Conservation (phyloP, 257 asterid species). For the Paulownia fortunei region DNA sequence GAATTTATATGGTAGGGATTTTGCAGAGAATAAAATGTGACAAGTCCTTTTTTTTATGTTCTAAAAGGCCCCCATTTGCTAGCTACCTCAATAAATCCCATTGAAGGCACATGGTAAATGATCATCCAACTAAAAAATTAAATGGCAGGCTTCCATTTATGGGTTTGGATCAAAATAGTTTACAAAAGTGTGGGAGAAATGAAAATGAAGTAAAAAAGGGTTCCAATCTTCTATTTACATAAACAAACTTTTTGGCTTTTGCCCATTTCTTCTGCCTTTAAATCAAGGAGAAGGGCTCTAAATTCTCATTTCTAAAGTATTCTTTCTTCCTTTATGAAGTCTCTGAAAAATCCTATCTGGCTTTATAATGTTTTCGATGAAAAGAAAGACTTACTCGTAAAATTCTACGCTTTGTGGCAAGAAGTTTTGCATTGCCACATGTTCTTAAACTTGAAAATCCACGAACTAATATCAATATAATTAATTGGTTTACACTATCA, state of each 20-base stretch:
- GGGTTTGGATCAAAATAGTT: background rate
- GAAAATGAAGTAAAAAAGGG: background rate
- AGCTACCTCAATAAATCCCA: background rate
- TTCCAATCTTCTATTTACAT: background rate
- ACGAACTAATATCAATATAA: too few species aligned
- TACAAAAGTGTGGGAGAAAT: background rate
- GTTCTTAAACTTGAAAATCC: too few species aligned
- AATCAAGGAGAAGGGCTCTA: background rate
- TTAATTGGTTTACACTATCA: too few species aligned
- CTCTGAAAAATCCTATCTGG: background rate
- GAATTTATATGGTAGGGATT: constrained; percentile 11
- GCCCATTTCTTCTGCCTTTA: background rate
- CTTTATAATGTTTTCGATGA: too few species aligned
- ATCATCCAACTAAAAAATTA: background rate
- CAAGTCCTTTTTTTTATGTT: background rate
- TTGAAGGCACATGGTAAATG: background rate
- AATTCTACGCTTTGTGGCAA: too few species aligned
- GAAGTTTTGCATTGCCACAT: too few species aligned
- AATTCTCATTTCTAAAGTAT: background rate
- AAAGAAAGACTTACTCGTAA: too few species aligned
- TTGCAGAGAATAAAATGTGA: constrained; percentile 1
- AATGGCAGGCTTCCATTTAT: too few species aligned
- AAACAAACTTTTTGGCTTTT: constrained; percentile 14
- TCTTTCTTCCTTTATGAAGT: background rate
- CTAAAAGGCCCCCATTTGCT: background rate